Evolutionary conservation across 306 rosid species (phyloP), one percentile per base, ranked within the genome.

Genomic region (Gastrolobium villosum): DNA sequence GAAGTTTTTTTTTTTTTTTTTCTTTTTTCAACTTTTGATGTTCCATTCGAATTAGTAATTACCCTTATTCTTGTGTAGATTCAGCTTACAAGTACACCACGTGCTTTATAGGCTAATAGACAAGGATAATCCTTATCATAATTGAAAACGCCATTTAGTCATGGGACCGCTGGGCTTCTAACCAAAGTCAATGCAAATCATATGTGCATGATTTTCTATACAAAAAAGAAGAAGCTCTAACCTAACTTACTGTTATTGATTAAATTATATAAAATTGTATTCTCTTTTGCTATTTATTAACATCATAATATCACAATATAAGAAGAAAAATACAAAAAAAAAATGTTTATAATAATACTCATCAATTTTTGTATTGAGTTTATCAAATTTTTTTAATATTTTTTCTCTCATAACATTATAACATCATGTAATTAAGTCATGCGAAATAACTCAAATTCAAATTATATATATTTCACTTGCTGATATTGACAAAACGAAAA

Each of bases 111-210:
- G 44, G 32, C 54, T 50, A 70, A 6, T 76, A 13, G 74, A 76
- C 61, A 82, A 60, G 75, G 50, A 60, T 20, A 20, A 20, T 82
- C 49, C 14, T 82, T 8, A 36, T 82, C 34, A 82, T 53, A 54
- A 43, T 45, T 49, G 63, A 48, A 43, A 48, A 63, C 34, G 46
- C n/a, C 7, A 65, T 30, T 56, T 11, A 62, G 63, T 52, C 76
- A 69, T 70, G 54, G 74, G 63, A 20, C 68, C 49, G 72, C 9
- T 39, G 57, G 36, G 15, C 56, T 26, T 46, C 9, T 55, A 65
- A 56, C 71, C 11, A 57, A 74, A 66, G 84, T 81, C 80, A 81
- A 81, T 68, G 65, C 71, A 63, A 62, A 68, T 82, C 54, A 69
- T 75, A 70, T 50, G 41, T 20, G 73, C 71, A 70, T 67, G 49